Evolutionary conservation across 164 flowering plant genomes (phyloP).

Genomic region (Dillenia suffruticosa): DNA sequence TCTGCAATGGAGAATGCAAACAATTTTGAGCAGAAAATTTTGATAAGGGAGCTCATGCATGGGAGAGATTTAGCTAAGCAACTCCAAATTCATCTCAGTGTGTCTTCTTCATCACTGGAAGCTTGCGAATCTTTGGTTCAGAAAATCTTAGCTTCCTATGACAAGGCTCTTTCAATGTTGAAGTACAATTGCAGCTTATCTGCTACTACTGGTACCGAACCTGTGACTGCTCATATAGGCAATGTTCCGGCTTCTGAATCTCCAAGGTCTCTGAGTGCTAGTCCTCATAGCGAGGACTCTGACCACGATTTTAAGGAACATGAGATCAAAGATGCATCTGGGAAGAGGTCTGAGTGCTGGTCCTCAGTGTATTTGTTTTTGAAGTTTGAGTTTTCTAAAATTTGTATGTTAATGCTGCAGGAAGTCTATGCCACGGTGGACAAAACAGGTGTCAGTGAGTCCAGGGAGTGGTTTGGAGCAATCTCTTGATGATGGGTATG

Average conservation of each 20-base stretch:
- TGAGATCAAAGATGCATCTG: constrained; percentile 24
- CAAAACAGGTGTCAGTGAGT: constrained; percentile 26
- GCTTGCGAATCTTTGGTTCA: constrained; percentile 22
- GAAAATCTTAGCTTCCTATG: constrained; percentile 37
- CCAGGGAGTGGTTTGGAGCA: constrained; percentile 38
- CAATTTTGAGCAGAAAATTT: constrained; percentile 27
- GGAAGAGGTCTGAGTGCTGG: constrained; percentile 36
- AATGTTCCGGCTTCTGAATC: constrained; percentile 20
- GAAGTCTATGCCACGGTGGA: constrained; percentile 41
- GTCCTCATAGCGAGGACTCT: constrained; percentile 49
- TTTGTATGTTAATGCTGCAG: constrained; percentile 20
- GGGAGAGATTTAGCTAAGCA: constrained; percentile 48
- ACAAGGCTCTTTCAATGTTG: constrained; percentile 40
- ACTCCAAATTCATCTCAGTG: constrained; percentile 37
- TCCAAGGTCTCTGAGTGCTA: constrained; percentile 29
- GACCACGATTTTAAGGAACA: constrained; percentile 29
- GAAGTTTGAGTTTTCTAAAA: background rate
- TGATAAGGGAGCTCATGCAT: constrained; percentile 47
- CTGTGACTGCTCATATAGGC: too few relatives aligned
- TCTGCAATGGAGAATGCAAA: constrained; percentile 25
- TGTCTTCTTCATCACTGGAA: constrained; percentile 26
- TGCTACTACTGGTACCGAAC: background rate
- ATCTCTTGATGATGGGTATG: constrained; percentile 42
- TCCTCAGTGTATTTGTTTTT: background rate
- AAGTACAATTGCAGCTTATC: constrained; percentile 2